Evolutionary conservation across 2,329 filamentous ascomycete species (phyloP).

Genomic region (Ophiostoma pallidulum): DNA sequence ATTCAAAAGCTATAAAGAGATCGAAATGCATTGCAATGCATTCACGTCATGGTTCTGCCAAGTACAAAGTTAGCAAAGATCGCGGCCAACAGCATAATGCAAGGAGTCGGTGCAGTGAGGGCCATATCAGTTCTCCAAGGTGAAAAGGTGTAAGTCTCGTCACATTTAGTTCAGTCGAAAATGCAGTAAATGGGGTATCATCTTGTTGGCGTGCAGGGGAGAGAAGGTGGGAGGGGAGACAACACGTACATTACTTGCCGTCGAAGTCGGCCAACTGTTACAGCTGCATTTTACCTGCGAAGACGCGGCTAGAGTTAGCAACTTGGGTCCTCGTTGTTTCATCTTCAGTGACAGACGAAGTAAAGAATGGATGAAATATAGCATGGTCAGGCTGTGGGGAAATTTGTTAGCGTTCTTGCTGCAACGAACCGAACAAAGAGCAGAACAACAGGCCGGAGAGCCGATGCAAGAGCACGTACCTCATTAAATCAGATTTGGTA

Average conservation of each 20-base stretch:
- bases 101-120: conserved; percentile 16
- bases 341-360: no score
- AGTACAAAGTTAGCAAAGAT: background rate
- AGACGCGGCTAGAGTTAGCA: no score
- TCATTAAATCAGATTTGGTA: conserved; percentile 46
- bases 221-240: background rate
- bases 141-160: conserved; percentile 42
- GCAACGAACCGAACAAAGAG: background rate
- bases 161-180: conserved; percentile 45
- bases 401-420: no score
- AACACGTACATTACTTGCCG: background rate
- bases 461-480: conserved; percentile 23
- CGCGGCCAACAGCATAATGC: background rate
- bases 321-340: no score
- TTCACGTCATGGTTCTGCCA: background rate
- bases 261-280: no score
- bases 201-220: conserved; percentile 23
- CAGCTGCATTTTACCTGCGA: no score
- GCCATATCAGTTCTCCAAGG: conserved; percentile 53
- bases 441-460: background rate
- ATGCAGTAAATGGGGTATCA: conserved; percentile 41
- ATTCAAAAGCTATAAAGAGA: background rate
- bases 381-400: conserved; percentile 18
- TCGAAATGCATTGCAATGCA: background rate
- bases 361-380: background rate